Base-by-base conservation (phyloP, 1,284 basidiomycete genomes). In the Ustilago loliicola region DNA sequence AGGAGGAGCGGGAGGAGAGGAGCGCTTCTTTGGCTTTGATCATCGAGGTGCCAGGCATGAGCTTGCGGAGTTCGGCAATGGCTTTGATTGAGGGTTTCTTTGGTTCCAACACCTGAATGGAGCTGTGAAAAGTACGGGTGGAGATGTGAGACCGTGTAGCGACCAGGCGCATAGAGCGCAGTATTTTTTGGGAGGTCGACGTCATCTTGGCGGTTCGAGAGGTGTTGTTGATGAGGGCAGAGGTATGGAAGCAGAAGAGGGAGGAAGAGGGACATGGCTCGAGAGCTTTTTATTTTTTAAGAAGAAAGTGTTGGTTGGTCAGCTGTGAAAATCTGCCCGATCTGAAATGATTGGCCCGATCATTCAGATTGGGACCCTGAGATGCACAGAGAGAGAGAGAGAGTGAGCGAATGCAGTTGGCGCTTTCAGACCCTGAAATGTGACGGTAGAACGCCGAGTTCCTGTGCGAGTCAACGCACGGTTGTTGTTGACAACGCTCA, bases 11-110 rank as follows among this genome's bases (percentile, higher is more conserved):
- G 38, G 91, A 90, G 29, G 91, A 91, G 57, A 88, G 87, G 64
- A 98, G 91, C 2, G 96, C 95, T 86, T 96, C 93, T 57, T 93
- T 91, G 54, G 95, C 96, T 88, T 95, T 94, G 53, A 91, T 89
- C 82, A 97, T 91, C 15, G 93, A 93, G 60, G 93, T 94, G 51
- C 87, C 84, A 0, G 83, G 89, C 79, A 92, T 91, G 69, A 89
- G 89, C 87, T 93, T 93, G 66, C 96, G 91, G 38, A 98, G 90
- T 86, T 94, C 91, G 2, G 93, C 92, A 72, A 98, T 92, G 74
- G 95, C 91, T 73, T 92, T 91, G 64, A 93, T 88, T 34, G 91
- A 77, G 0, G 83, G 82, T 59, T 82, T 83, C 45, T 76, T 71
- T 34, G 71, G 75, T 50, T 64, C 61, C 5, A 27, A n/a, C n/a